Evolutionary conservation across 768 basidiomycete genomes (phyloP), one percentile per base, ranked within the genome.

Genomic region (Boletus reticulatus): DNA sequence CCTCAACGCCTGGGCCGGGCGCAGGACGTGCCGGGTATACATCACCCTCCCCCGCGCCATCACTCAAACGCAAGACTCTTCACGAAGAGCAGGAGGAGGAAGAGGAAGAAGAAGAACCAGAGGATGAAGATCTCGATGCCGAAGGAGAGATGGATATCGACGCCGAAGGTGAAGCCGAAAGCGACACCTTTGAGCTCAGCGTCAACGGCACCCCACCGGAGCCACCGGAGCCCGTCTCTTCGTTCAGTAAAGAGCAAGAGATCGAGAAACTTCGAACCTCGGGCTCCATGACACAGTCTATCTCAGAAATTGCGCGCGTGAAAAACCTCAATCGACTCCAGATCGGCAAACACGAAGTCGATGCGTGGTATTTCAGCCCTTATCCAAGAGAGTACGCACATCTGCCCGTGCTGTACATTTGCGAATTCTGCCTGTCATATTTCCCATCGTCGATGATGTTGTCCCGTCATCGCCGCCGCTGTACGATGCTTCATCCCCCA

Each of bases 351-450:
- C 88, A 97, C 76, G 93, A 97, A 75, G 92, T 99, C 62, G 97
- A 99, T 64, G 89, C 97, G n/a, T 99, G 97, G 97, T 99, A 99
- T 74, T 98, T 98, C 80, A 94, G 92, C 66, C 97, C 97, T 22
- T 99, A 98, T 76, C 97, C 97, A 12, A 89, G 92, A 75, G 97
- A 98, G 76, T 98, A 92, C 76, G 94, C 97, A 43, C 92, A 98
- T 73, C 84, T 96, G 27, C 94, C 95, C 19, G 77, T 95, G 58
- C 81, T 99, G 43, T 98, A 95, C 80, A 86, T 99, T 69, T 99
- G 97, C 86, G 96, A 99, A 75, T 96, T 96, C 78, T 99, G 97
- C 72, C 82, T 98, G 45, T 88, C 86, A 36, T 99, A 89, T 77
- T 98, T 87, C 74, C 90, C 91, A 31, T 92, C 93, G 14, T 82